Percentiles rank a stretch among this genome's conserved stretches.
These are phyloP conservation scores for Acarospora socialis DNA, from an alignment of 2,329 filamentous ascomycete genomes.

Conservation along the genomic window DNA sequence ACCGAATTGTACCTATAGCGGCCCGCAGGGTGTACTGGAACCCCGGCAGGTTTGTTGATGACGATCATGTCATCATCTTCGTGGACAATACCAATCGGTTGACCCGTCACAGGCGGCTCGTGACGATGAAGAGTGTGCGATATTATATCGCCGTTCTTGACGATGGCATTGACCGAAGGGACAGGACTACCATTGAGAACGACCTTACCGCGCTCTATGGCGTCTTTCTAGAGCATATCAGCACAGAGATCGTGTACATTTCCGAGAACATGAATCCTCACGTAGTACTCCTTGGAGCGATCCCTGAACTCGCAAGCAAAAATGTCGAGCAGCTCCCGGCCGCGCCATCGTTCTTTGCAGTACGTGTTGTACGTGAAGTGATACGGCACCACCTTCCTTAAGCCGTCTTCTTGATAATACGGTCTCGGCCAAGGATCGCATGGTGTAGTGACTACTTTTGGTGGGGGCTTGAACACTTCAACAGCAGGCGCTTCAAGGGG, in stretches of 20 bases:
- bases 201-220: constrained; percentile 68
- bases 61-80: constrained; percentile 90
- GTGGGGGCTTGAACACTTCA: constrained; percentile 30
- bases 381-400: constrained; percentile 75
- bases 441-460: constrained; percentile 37
- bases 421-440: constrained; percentile 49
- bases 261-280: constrained; percentile 24
- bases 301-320: constrained; percentile 90
- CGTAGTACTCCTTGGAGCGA: constrained; percentile 73
- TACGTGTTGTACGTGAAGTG: constrained; percentile 90
- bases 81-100: constrained; percentile 68
- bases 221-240: constrained; percentile 40
- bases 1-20: constrained; percentile 94
- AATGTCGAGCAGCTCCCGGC: constrained; percentile 65
- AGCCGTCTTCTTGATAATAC: constrained; percentile 70
- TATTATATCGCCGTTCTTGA: constrained; percentile 82
- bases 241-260: constrained; percentile 4
- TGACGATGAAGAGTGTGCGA: constrained; percentile 91
- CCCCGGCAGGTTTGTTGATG: constrained; percentile 89
- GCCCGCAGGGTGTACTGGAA: constrained; percentile 89
- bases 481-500: no score
- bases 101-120: constrained; percentile 78
- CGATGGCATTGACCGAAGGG: constrained; percentile 48
- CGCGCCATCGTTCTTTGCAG: constrained; percentile 89
- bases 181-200: constrained; percentile 63